A percentile compares a stretch with the other conserved stretches of the same genome.
phyloP scores from a whole-genome alignment of 768 basidiomycete genomes.

The Mycena leptocephala region DNA sequence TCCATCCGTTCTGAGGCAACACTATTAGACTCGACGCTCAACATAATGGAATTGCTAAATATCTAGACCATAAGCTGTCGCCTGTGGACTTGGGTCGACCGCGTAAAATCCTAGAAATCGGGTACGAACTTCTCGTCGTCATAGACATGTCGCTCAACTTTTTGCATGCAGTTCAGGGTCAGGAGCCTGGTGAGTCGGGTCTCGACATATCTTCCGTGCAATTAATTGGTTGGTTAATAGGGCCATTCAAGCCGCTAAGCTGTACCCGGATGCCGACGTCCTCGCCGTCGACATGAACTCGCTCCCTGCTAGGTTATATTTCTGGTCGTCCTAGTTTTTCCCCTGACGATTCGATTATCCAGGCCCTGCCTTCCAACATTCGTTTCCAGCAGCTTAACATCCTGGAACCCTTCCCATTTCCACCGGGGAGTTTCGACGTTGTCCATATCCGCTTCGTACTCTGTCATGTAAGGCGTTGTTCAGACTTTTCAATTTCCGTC shows the following conservation, averaged over 20 bases:
- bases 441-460: constrained; percentile 43
- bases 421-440: constrained; percentile 37
- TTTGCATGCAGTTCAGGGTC: neutral
- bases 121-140: neutral
- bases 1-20: neutral
- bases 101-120: constrained; percentile 25
- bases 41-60: constrained; percentile 23
- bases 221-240: neutral
- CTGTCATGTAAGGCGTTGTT: constrained; percentile 35
- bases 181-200: constrained; percentile 1
- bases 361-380: constrained; percentile 41
- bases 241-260: constrained; percentile 20
- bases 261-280: neutral
- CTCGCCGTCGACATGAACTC: constrained; percentile 13
- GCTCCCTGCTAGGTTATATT: constrained; percentile 17
- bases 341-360: neutral
- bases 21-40: constrained; percentile 21
- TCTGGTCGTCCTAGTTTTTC: too few relatives aligned
- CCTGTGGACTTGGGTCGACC: constrained; percentile 18
- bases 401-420: constrained; percentile 36
- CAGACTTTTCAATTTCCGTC: neutral
- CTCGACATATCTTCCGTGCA: neutral
- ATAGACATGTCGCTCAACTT: neutral
- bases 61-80: constrained; percentile 14
- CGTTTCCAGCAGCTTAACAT: constrained; percentile 37